phyloP scores from a whole-genome alignment of 352 stramenopile genomes.

The Thraustochytrium sp. region DNA sequence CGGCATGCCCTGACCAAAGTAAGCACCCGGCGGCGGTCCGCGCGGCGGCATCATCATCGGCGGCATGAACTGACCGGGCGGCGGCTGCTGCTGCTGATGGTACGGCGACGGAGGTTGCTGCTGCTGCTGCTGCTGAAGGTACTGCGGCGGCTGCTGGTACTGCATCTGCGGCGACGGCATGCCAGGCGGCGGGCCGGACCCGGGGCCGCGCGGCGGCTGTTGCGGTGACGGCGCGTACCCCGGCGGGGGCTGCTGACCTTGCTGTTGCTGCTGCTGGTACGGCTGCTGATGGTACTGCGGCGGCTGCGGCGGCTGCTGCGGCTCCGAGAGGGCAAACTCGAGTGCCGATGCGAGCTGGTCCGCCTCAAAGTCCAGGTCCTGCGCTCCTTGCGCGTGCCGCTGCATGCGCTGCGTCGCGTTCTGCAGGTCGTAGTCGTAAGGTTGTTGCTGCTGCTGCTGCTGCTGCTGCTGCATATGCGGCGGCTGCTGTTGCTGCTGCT shows the following conservation, averaged over 20 bases:
- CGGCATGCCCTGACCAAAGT: neutral
- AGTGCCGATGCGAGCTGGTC: constrained; percentile 30
- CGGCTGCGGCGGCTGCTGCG: neutral
- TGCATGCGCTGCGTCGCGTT: neutral
- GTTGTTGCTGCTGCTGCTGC: neutral
- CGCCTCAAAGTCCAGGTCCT: constrained; percentile 27
- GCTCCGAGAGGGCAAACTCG: neutral
- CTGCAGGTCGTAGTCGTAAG: neutral
- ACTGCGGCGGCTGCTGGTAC: neutral
- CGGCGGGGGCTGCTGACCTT: neutral
- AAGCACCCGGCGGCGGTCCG: neutral
- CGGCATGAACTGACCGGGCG: neutral
- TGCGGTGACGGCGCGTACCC: neutral
- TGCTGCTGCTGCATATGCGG: too few relatives aligned
- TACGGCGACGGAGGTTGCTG: neutral
- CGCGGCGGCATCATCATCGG: constrained; percentile 13
- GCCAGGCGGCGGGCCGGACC: too few relatives aligned
- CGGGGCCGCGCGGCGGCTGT: neutral
- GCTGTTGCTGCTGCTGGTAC: neutral
- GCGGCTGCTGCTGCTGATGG: neutral
- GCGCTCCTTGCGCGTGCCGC: neutral
- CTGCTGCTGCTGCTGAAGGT: neutral
- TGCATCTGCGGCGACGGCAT: neutral
- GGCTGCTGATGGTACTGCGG: neutral
- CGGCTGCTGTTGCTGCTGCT: too few relatives aligned